Base-by-base conservation (phyloP, 352 stramenopile genomes). In the Phytophthora citricola region DNA sequence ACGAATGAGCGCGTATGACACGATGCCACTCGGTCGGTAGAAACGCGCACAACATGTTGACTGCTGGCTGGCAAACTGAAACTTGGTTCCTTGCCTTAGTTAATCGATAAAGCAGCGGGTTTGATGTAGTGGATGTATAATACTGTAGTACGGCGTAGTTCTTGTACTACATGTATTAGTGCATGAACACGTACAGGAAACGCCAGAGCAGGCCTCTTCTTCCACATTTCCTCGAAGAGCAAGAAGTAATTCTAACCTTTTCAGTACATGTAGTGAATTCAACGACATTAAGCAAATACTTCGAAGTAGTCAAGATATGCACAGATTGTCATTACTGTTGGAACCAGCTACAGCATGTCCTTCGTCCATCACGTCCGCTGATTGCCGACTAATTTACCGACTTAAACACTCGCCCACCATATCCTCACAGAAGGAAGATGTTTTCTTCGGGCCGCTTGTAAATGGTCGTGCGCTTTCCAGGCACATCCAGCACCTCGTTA, bases 391-490 rank as follows among this genome's bases (percentile, higher is more conserved):
- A 38, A 64, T 44, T 63, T 57, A 69, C 22, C 52, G 24, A 49
- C 36, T 58, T 63, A 52, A 43, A 64, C 44, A 58, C 17, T 36
- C 38, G 9, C 12, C 29, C 36, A 36, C 12, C 3, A 4, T 12
- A 14, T 48, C 7, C 38, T 69, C 80, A 95, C 48, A 95, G 74
- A 41, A 95, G 56, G 75, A 95, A 95, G 69, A 95, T 93, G 49
- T 95, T 86, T 45, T 95, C 85, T 29, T 94, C 70, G 11, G 85
- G 84, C 15, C 58, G 74, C 63, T 92, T 87, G 70, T 90, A 95
- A 58, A 95, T 93, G 49, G 84, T 91, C 39, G 88, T 95, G 47
- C 82, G 85, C 71, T 95, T 95, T 59, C 88, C 88, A 3, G 88
- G 88, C 26, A 93, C 75, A 54, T 95, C 88, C 58, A 95, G 78